A percentile compares a stretch with the other conserved stretches of the same genome.
These are phyloP conservation scores for Hyaloraphidium curvatum DNA, from an alignment of 192 early-diverging fungal genomes.

Conservation along the genomic window DNA sequence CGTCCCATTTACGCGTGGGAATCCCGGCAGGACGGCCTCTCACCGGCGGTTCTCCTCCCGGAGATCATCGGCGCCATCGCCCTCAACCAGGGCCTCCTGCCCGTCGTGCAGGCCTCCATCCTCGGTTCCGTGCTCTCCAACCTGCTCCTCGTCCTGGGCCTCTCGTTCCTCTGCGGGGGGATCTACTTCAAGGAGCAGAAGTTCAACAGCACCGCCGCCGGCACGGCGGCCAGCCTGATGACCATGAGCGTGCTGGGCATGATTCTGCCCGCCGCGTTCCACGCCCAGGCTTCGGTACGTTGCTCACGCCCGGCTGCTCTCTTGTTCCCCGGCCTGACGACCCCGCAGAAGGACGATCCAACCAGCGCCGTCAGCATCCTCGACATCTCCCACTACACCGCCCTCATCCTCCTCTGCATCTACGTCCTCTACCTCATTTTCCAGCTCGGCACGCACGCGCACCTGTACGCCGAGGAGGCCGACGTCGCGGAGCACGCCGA, in stretches of 20 bases:
- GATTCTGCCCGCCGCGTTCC: constrained; percentile 44
- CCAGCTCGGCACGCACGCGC: constrained; percentile 68
- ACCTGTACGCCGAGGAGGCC: constrained; percentile 20
- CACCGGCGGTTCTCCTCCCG: not conserved
- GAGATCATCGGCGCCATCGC: constrained; percentile 64
- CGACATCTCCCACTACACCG: constrained; percentile 37
- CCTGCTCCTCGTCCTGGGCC: constrained; percentile 36
- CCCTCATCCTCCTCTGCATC: constrained; percentile 29
- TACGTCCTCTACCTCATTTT: constrained; percentile 43
- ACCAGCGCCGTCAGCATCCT: constrained; percentile 11
- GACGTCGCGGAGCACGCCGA: not conserved
- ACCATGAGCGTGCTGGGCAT: constrained; percentile 41
- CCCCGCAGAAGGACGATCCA: not conserved
- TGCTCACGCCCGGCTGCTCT: not conserved
- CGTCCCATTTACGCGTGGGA: not conserved
- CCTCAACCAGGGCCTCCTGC: constrained; percentile 48
- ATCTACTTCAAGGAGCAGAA: constrained; percentile 47
- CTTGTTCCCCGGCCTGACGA: constrained; percentile 10
- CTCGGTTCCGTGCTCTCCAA: constrained; percentile 82
- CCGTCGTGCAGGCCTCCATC: constrained; percentile 75
- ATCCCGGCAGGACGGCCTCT: not conserved
- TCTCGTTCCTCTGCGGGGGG: constrained; percentile 73
- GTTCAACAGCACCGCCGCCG: constrained; percentile 47
- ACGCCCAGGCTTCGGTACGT: not conserved
- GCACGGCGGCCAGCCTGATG: constrained; percentile 50